A percentile compares a stretch with the other conserved stretches of the same genome.
phyloP scores from a whole-genome alignment of 1,284 basidiomycete species.

The Irpex rosettiformis region DNA sequence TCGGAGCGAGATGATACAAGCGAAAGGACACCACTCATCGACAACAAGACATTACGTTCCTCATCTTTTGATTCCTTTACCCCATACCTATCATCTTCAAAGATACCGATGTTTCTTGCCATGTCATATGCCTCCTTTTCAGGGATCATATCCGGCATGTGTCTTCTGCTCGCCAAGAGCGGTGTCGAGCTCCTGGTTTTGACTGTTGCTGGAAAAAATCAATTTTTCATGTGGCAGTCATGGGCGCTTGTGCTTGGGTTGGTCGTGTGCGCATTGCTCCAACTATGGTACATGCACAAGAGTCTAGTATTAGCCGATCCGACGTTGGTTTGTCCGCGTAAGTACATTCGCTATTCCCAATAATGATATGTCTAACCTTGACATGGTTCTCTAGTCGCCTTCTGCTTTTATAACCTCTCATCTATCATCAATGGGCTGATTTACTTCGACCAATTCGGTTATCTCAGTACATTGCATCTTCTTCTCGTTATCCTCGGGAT shows the following conservation, averaged over 20 bases:
- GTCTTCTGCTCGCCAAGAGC: conserved; percentile 91
- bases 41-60: conserved; percentile 37
- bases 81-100: conserved; percentile 26
- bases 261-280: conserved; percentile 69
- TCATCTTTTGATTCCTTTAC: conserved; percentile 26
- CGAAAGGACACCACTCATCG: conserved; percentile 60
- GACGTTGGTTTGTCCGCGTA: conserved; percentile 87
- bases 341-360: conserved; percentile 28
- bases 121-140: conserved; percentile 88
- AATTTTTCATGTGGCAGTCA: conserved; percentile 83
- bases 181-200: conserved; percentile 88
- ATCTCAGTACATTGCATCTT: conserved; percentile 69
- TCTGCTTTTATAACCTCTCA: conserved; percentile 94
- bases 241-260: conserved; percentile 78
- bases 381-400: conserved; percentile 61
- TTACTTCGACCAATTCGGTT: conserved; percentile 87
- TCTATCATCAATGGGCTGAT: conserved; percentile 87
- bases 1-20: conserved; percentile 34
- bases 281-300: conserved; percentile 93
- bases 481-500: conserved; percentile 80
- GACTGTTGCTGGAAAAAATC: conserved; percentile 78
- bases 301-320: conserved; percentile 82
- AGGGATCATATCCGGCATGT: conserved; percentile 93
- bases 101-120: conserved; percentile 69
- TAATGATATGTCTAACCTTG: neutral